These are phyloP conservation scores for Fusarium fracticaudum DNA, from an alignment of 2,329 filamentous ascomycete species.

Conservation along the genomic window DNA sequence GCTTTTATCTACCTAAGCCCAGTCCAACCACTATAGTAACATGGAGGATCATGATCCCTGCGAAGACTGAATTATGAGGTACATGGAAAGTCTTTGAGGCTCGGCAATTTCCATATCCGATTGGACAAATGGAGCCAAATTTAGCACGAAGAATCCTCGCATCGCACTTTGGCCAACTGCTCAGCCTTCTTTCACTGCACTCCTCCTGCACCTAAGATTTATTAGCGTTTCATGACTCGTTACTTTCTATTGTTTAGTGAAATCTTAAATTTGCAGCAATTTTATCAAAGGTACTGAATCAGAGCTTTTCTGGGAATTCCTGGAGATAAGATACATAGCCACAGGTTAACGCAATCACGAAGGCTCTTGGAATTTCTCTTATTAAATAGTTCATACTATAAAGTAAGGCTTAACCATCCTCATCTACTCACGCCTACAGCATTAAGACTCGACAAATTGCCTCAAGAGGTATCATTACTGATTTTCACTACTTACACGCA, in stretches of 20 bases:
- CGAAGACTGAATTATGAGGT: background rate
- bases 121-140: background rate
- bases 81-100: background rate
- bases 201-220: background rate
- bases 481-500: too few relatives aligned
- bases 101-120: background rate
- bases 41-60: background rate
- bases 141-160: background rate
- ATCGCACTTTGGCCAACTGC: background rate
- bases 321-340: background rate
- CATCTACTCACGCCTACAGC: too few relatives aligned
- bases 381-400: too few relatives aligned
- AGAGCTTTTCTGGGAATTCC: too few relatives aligned
- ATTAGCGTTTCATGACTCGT: background rate
- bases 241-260: background rate
- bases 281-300: too few relatives aligned
- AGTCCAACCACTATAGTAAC: background rate
- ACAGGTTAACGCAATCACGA: accelerated
- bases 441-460: too few relatives aligned
- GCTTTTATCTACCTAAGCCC: background rate
- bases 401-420: too few relatives aligned
- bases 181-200: background rate
- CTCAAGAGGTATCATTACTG: too few relatives aligned
- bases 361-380: too few relatives aligned
- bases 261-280: too few relatives aligned